These are phyloP conservation scores for Phytophthora megakarya DNA, from an alignment of 352 stramenopile genomes.

Conservation along the genomic window DNA sequence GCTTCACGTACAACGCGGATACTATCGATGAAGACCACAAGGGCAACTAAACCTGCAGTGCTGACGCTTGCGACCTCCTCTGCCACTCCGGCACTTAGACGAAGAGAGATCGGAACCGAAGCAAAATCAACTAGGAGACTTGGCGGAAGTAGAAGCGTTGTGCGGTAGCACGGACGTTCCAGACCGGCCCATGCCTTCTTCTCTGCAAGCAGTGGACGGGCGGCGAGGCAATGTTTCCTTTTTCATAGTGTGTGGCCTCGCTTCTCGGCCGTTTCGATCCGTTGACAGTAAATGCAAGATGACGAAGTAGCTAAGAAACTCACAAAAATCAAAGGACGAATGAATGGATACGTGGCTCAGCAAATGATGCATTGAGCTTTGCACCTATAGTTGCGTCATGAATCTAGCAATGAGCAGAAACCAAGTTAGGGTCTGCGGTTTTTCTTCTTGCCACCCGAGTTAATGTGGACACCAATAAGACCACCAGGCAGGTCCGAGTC, in stretches of 20 bases:
- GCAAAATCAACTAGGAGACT: conserved; percentile 29
- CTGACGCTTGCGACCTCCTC: conserved; percentile 24
- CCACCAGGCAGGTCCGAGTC: conserved; percentile 75
- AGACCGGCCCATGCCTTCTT: conserved; percentile 12
- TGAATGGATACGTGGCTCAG: conserved; percentile 22
- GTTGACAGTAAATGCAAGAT: conserved; percentile 37
- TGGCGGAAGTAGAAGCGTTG: conserved; percentile 29
- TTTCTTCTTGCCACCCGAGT: conserved; percentile 78
- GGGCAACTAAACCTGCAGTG: conserved; percentile 57
- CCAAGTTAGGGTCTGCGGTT: conserved; percentile 48
- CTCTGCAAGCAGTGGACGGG: conserved; percentile 25
- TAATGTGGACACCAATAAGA: conserved; percentile 62
- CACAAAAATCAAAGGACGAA: conserved; percentile 45
- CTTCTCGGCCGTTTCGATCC: conserved; percentile 23
- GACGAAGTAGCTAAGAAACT: conserved; percentile 39
- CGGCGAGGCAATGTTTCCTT: conserved; percentile 33
- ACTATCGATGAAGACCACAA: conserved; percentile 88
- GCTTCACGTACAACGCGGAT: conserved; percentile 91
- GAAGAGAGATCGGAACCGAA: conserved; percentile 36
- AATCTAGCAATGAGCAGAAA: conserved; percentile 15
- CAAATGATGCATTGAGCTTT: not conserved
- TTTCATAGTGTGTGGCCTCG: conserved; percentile 38
- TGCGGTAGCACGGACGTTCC: conserved; percentile 6
- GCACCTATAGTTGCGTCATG: conserved; percentile 8
- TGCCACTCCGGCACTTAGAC: conserved; percentile 37